A percentile compares a stretch with the other conserved stretches of the same genome.
These are phyloP conservation scores for Paraphaeosphaeria sporulosa DNA, from an alignment of 2,329 filamentous ascomycete species.

Conservation along the genomic window DNA sequence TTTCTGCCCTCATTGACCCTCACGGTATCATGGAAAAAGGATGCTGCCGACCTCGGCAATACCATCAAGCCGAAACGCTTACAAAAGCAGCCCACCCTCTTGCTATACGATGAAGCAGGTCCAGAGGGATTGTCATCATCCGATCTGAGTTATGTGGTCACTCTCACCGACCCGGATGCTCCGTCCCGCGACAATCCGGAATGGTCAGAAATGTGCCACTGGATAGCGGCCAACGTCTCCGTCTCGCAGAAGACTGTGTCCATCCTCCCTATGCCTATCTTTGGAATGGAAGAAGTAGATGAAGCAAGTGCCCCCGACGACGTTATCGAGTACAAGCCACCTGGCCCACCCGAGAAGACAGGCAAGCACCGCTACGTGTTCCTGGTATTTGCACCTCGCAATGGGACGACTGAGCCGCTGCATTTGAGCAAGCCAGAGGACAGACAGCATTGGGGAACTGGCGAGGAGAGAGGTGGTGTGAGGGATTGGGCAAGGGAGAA, in stretches of 20 bases:
- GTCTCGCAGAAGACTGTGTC: constrained; percentile 32
- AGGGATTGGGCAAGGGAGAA: constrained; percentile 60
- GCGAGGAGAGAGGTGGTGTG: constrained; percentile 57
- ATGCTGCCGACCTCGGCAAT: constrained; percentile 60
- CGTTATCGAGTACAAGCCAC: constrained; percentile 60
- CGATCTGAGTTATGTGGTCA: constrained; percentile 56
- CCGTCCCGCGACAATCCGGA: constrained; percentile 61
- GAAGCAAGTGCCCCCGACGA: constrained; percentile 40
- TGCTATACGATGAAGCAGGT: constrained; percentile 45
- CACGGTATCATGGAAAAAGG: constrained; percentile 56
- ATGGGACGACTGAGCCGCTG: constrained; percentile 52
- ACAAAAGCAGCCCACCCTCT: constrained; percentile 52
- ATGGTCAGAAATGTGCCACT: constrained; percentile 67
- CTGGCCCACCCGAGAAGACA: constrained; percentile 63
- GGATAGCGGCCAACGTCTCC: constrained; percentile 54
- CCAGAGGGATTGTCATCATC: constrained; percentile 24
- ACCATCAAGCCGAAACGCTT: constrained; percentile 56
- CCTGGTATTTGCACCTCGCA: constrained; percentile 56
- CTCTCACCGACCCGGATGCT: constrained; percentile 67
- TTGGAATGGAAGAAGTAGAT: constrained; percentile 18
- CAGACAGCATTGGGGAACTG: constrained; percentile 65
- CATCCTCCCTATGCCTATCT: constrained; percentile 37
- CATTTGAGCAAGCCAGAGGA: constrained; percentile 57
- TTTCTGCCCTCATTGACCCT: constrained; percentile 64
- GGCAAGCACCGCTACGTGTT: constrained; percentile 67